These are phyloP conservation scores for Dendrobium officinale DNA, from an alignment of 106 monocot genomes.

Conservation along the genomic window DNA sequence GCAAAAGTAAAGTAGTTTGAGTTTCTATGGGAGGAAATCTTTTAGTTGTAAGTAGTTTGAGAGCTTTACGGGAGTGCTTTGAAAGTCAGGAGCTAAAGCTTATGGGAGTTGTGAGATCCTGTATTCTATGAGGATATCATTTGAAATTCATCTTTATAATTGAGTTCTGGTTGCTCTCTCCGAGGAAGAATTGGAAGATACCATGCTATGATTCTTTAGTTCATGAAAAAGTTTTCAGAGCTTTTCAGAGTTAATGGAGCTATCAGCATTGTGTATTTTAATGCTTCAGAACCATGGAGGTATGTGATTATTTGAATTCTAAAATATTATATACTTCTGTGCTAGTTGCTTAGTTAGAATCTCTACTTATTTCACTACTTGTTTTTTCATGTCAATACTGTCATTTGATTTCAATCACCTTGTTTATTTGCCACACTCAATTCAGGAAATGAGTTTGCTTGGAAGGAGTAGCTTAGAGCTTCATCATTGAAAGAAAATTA, in stretches of 20 bases:
- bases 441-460: neutral
- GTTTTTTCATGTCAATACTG: neutral
- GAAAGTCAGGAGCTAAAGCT: neutral
- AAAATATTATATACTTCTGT: neutral
- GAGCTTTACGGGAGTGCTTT: neutral
- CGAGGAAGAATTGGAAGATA: neutral
- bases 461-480: neutral
- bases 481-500: neutral
- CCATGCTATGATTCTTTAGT: neutral
- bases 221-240: neutral
- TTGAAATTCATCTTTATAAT: neutral
- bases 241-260: neutral
- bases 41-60: neutral
- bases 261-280: neutral
- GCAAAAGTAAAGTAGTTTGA: neutral
- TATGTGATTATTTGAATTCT: conserved; percentile 3
- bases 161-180: neutral
- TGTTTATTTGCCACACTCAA: neutral
- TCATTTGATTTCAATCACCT: neutral
- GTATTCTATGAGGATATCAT: neutral
- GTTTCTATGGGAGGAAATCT: neutral
- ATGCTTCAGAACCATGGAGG: conserved; percentile 1
- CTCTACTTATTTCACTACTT: neutral
- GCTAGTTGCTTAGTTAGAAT: neutral
- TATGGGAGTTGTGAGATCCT: neutral